phyloP scores from a whole-genome alignment of 2,329 filamentous ascomycete species.

The Sporothrix curviconia region DNA sequence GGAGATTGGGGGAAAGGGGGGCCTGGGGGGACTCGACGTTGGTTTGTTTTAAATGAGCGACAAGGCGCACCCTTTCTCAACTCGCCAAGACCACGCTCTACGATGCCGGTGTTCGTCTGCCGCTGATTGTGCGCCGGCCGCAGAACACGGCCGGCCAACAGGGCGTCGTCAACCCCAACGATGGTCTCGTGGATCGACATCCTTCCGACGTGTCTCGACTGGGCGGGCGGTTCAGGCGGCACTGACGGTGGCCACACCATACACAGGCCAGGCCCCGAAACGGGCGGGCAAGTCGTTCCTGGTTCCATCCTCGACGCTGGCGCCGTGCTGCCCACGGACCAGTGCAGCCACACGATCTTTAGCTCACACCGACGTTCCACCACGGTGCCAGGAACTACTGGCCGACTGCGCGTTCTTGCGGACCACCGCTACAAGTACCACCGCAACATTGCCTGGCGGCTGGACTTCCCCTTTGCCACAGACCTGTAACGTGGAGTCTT shows the following conservation, averaged over 20 bases:
- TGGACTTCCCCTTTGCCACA: slow-evolving; percentile 43
- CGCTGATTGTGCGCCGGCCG: slow-evolving; percentile 35
- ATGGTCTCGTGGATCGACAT: slow-evolving; percentile 41
- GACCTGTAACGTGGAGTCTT: slow-evolving; percentile 40
- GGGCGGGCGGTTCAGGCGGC: slow-evolving; percentile 24
- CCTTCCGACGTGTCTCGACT: slow-evolving; percentile 39
- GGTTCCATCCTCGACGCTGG: slow-evolving; percentile 26
- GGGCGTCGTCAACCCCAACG: slow-evolving; percentile 33
- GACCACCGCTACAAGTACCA: no score
- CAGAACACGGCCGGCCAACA: slow-evolving; percentile 20
- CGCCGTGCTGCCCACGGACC: slow-evolving; percentile 17
- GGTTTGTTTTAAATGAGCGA: slow-evolving; percentile 42
- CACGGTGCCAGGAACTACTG: slow-evolving; percentile 45
- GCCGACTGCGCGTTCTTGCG: no score
- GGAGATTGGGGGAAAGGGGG: no score
- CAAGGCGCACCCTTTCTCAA: slow-evolving; percentile 46
- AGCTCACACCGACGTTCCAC: slow-evolving; percentile 48
- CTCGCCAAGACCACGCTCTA: slow-evolving; percentile 45
- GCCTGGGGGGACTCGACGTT: slow-evolving; percentile 36
- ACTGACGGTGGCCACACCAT: slow-evolving; percentile 13
- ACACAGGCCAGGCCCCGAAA: neutral
- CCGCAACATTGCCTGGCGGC: slow-evolving; percentile 41
- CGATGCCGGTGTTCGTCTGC: slow-evolving; percentile 39
- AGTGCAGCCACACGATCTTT: slow-evolving; percentile 34
- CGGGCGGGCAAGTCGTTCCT: slow-evolving; percentile 33